phyloP scores from a whole-genome alignment of 2,329 filamentous ascomycete genomes.

The Colletotrichum gloeosporioides region DNA sequence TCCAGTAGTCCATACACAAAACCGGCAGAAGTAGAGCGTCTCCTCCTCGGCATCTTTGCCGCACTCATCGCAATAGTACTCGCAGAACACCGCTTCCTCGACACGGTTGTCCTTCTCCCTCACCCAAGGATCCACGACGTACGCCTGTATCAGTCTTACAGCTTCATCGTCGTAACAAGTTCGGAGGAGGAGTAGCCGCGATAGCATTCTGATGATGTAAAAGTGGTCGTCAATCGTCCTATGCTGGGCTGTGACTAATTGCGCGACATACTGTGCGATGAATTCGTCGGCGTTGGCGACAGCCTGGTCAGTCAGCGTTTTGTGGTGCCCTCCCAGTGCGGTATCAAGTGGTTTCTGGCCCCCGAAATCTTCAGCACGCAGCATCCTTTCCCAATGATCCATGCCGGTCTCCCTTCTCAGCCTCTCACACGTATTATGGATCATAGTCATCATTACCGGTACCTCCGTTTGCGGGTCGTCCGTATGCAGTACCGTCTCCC shows the following conservation, averaged over 20 bases:
- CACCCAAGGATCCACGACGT: neutral
- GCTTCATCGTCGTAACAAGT: constrained; percentile 4
- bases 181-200: neutral
- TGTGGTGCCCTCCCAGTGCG: neutral
- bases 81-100: neutral
- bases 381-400: constrained; percentile 22
- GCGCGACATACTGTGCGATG: neutral
- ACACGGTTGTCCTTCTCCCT: neutral
- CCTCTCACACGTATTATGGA: constrained; percentile 20
- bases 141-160: neutral
- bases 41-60: constrained; percentile 5
- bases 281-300: neutral
- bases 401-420: constrained; percentile 18
- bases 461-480: neutral
- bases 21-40: constrained; percentile 4
- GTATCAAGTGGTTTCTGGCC: constrained; percentile 18
- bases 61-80: neutral
- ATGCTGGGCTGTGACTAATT: neutral
- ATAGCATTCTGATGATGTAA: neutral
- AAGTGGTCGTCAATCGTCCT: neutral
- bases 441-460: neutral
- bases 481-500: constrained; percentile 16
- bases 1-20: neutral
- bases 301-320: neutral
- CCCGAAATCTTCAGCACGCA: neutral